These are phyloP conservation scores for Penicillium sp. DNA, from an alignment of 2,329 filamentous ascomycete species.

Conservation along the genomic window DNA sequence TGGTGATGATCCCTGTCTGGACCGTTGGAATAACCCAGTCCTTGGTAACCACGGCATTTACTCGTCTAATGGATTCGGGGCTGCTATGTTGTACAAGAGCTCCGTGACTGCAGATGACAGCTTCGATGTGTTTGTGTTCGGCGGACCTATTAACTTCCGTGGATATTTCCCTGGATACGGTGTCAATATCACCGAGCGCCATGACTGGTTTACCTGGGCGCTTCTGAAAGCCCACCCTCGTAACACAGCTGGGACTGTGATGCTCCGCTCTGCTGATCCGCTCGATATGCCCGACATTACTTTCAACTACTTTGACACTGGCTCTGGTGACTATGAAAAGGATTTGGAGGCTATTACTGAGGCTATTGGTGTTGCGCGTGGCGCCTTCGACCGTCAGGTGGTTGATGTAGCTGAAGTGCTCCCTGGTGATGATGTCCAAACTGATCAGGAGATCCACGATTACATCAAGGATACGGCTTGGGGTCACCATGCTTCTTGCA, in stretches of 20 bases:
- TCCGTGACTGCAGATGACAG: slow-evolving; percentile 42
- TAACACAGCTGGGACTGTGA: slow-evolving; percentile 62
- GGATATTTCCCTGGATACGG: slow-evolving; percentile 49
- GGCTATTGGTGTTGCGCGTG: slow-evolving; percentile 44
- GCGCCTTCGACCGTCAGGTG: slow-evolving; percentile 42
- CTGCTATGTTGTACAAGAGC: slow-evolving; percentile 43
- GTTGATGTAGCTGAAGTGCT: slow-evolving; percentile 43
- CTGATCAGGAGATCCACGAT: slow-evolving; percentile 41
- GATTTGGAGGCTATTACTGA: slow-evolving; percentile 14
- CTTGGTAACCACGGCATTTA: slow-evolving; percentile 41
- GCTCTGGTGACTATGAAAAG: slow-evolving; percentile 23
- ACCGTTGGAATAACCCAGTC: slow-evolving; percentile 41
- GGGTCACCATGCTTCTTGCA: slow-evolving; percentile 58
- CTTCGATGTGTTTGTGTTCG: slow-evolving; percentile 55
- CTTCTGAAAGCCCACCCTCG: slow-evolving; percentile 61
- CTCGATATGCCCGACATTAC: slow-evolving; percentile 61
- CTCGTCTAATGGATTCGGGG: slow-evolving; percentile 52
- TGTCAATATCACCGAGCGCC: slow-evolving; percentile 38
- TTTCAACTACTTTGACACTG: slow-evolving; percentile 56
- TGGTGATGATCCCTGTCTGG: slow-evolving; percentile 41
- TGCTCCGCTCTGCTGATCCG: slow-evolving; percentile 59
- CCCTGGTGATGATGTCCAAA: slow-evolving; percentile 41
- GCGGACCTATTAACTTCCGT: slow-evolving; percentile 56
- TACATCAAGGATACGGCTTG: slow-evolving; percentile 52
- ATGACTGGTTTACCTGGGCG: slow-evolving; percentile 47